Evolutionary conservation across 768 basidiomycete species (phyloP).

Genomic region (Boletus eberwhitei): DNA sequence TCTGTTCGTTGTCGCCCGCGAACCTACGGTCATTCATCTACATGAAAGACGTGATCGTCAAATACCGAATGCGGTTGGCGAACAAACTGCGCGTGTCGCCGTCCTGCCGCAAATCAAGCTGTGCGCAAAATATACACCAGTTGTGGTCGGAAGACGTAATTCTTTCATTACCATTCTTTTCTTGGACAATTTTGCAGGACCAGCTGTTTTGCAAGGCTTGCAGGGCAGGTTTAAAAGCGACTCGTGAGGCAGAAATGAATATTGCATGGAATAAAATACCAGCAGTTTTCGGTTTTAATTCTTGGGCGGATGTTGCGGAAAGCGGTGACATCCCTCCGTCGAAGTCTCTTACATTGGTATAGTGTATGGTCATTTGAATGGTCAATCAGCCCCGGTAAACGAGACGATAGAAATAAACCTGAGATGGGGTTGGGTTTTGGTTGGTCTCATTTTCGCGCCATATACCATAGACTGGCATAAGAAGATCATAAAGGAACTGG

Average conservation of each 20-base stretch:
- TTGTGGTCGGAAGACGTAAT: not conserved
- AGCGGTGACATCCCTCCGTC: not conserved
- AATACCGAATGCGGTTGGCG: not conserved
- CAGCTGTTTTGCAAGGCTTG: not conserved
- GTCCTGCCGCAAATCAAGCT: not conserved
- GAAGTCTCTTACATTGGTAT: too few species aligned
- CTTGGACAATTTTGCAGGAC: slow-evolving; percentile 1
- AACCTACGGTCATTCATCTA: slow-evolving; percentile 8
- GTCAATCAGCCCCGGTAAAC: not conserved
- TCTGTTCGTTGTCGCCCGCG: not conserved
- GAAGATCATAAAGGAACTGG: slow-evolving; percentile 13
- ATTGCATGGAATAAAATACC: slow-evolving; percentile 1
- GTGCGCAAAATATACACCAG: rapidly evolving
- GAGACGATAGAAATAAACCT: not conserved
- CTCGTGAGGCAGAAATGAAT: not conserved
- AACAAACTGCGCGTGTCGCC: not conserved
- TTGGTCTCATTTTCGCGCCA: slow-evolving; percentile 23
- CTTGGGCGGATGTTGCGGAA: not conserved
- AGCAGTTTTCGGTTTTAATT: slow-evolving; percentile 1
- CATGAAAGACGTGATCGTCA: slow-evolving; percentile 1
- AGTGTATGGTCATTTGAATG: not conserved
- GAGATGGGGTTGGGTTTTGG: not conserved
- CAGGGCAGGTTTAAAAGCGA: rapidly evolving
- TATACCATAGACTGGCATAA: slow-evolving; percentile 29
- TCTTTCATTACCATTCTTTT: not conserved